Conservation (phyloP, 768 basidiomycete genomes). For the Kwoniella heveanensis region DNA sequence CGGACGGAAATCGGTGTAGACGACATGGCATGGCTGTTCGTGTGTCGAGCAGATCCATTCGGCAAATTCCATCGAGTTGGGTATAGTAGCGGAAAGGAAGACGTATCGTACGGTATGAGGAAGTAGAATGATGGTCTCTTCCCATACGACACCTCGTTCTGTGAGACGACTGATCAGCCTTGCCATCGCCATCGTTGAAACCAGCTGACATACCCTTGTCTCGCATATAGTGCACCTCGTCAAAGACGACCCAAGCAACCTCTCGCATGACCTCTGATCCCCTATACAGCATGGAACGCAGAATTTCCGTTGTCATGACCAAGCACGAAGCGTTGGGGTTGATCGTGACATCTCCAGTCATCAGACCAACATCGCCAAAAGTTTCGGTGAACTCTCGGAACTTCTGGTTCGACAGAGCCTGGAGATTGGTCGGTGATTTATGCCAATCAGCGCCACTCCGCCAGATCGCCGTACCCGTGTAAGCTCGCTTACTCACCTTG, state of each 20-base stretch:
- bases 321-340: constrained; percentile 95
- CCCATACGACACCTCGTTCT: constrained; percentile 99
- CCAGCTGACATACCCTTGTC: constrained; percentile 66
- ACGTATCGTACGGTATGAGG: constrained; percentile 96
- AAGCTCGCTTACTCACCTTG: constrained; percentile 75
- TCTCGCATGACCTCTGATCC: constrained; percentile 99
- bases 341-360: constrained; percentile 99
- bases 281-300: constrained; percentile 97
- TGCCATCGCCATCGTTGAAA: not conserved
- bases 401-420: constrained; percentile 99
- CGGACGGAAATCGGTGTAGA: constrained; percentile 98
- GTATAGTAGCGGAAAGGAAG: constrained; percentile 97
- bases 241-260: constrained; percentile 99
- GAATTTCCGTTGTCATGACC: constrained; percentile 99
- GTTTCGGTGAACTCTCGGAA: constrained; percentile 96
- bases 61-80: constrained; percentile 98
- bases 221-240: constrained; percentile 99
- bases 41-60: constrained; percentile 98
- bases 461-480: too few relatives aligned
- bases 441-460: too few relatives aligned
- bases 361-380: constrained; percentile 96
- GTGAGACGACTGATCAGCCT: not conserved
- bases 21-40: constrained; percentile 97
- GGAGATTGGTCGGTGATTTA: too few relatives aligned
- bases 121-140: constrained; percentile 81